Evolutionary conservation across 2,329 filamentous ascomycete species (phyloP), one percentile per base, ranked within the genome.

Genomic region (Penicillium sp.): DNA sequence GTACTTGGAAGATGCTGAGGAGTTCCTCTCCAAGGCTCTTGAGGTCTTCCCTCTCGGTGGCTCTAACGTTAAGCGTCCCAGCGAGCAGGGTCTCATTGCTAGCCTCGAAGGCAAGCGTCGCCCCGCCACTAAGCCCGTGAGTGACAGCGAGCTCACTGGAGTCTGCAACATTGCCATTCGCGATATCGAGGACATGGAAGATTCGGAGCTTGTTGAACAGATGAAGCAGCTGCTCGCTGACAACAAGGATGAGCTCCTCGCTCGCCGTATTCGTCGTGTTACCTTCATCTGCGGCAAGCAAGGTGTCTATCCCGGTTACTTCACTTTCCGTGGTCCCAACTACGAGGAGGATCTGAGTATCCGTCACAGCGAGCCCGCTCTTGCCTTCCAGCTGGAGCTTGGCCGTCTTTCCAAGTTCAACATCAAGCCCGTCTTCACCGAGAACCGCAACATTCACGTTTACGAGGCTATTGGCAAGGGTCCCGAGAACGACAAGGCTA

Each of bases 401-500:
- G 89, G 88, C 59, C 90, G 94, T 75, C 86, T 99, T 31, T 90
- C 89, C 71, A 97, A 97, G 81, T 99, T 99, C 86, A 88, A 92
- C 80, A 96, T 97, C 79, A 96, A 93, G 81, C 93, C 94, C 2
- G 92, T 99, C 51, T 99, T 99, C 80, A 97, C 94, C 0, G 93
- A 97, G 79, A 99, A 99, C 83, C 90, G 96, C 73, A 97, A 96
- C 79, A 97, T 99, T 65, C 94, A 99, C 81, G 93, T 99, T 59
- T 99, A 97, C 78, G 93, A 97, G 82, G 94, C 91, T 66, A 82
- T 96, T 69, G 94, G 94, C 72, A 99, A 97, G 82, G 90, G 90
- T 49, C 89, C 93, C 39, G 93, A 97, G 74, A 93, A 90, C 56
- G 94, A 99, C 78, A 80, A 79, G 66, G 74, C 78, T 25, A 71